Evolutionary conservation across 257 asterid species (phyloP).

Genomic region (Ehretia macrophylla): DNA sequence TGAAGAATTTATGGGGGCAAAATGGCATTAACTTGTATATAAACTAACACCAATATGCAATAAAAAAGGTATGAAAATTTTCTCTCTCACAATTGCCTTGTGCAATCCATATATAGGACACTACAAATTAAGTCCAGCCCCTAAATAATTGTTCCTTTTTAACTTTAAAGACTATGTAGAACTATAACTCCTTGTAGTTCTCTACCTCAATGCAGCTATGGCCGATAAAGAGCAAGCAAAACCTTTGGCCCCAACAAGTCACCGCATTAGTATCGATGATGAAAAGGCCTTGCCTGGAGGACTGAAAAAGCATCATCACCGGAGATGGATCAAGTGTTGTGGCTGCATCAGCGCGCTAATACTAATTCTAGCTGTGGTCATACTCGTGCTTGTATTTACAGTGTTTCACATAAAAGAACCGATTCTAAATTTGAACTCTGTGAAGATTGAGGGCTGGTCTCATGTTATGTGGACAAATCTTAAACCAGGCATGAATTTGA

Average conservation of each 20-base stretch:
- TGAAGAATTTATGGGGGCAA: no score
- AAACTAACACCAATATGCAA: no score
- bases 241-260: slow-evolving; percentile 28
- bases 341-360: slow-evolving; percentile 22
- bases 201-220: slow-evolving; percentile 14
- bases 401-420: slow-evolving; percentile 30
- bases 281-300: background rate
- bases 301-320: slow-evolving; percentile 15
- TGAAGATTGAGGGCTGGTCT: slow-evolving; percentile 23
- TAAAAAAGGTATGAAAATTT: no score
- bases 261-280: background rate
- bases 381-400: slow-evolving; percentile 21
- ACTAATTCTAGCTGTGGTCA: slow-evolving; percentile 7
- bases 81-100: no score
- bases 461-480: slow-evolving; percentile 7
- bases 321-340: slow-evolving; percentile 23
- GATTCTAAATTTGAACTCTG: slow-evolving; percentile 3
- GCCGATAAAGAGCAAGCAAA: slow-evolving; percentile 21
- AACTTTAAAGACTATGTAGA: no score
- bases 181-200: no score
- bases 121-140: no score
- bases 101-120: no score
- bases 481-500: slow-evolving; percentile 13
- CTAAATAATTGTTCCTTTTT: no score
- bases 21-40: no score